Conservation (phyloP, 495 filamentous ascomycete species). For the Xylaria flabelliformis region DNA sequence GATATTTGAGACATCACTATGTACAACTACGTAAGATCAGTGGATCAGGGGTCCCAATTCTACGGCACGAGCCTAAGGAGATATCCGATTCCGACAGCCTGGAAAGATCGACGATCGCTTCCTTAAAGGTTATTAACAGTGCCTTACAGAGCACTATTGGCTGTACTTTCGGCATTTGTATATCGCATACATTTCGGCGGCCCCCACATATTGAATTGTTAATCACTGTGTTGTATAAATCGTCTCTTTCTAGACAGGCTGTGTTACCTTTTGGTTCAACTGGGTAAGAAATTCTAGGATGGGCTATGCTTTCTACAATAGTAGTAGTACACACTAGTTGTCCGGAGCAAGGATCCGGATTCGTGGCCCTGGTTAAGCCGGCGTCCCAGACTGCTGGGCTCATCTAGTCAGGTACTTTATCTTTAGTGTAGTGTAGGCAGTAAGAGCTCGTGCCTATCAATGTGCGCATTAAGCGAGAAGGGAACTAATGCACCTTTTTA, state of each 20-base stretch:
- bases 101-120: conserved; percentile 28
- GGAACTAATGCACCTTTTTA: conserved; percentile 37
- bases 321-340: conserved; percentile 12
- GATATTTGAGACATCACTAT: neutral
- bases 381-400: conserved; percentile 27
- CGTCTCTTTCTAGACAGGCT: neutral
- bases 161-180: conserved; percentile 19
- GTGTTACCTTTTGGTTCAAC: neutral
- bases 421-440: neutral
- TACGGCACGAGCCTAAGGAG: conserved; percentile 18
- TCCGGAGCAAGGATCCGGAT: conserved; percentile 18
- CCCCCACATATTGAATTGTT: neutral
- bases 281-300: neutral
- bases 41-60: conserved; percentile 17
- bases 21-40: conserved; percentile 13
- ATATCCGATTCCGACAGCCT: conserved; percentile 30
- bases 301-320: neutral
- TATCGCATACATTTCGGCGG: conserved; percentile 1
- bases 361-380: conserved; percentile 11
- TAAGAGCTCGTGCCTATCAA: neutral
- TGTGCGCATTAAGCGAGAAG: conserved; percentile 39
- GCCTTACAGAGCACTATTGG: neutral
- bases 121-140: conserved; percentile 6
- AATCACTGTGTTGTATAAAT: neutral
- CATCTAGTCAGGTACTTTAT: conserved; percentile 10